Evolutionary conservation across 345 rosid genomes (phyloP), one percentile per base, ranked within the genome.

Genomic region (Populus euphratica): DNA sequence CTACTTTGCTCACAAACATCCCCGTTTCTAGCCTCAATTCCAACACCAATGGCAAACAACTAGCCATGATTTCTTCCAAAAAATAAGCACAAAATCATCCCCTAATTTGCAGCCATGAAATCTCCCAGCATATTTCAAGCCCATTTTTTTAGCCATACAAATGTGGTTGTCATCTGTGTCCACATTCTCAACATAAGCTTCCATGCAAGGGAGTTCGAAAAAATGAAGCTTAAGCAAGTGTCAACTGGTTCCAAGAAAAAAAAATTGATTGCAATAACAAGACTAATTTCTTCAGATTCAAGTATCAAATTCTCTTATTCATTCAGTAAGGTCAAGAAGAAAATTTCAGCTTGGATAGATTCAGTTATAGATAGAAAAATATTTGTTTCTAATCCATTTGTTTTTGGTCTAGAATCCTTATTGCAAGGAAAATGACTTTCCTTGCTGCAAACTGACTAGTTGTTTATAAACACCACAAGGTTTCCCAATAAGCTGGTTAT

Each of bases 381-480:
- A 20, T 11, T 10, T 43, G 47, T 9, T 43, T 43, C 47, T 10
- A 2, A 11, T 43, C 47, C 47, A 43, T 54, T 54, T 43, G 14
- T 69, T 43, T 44, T 13, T 25, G 38, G 73, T n/a, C 43, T 43
- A 52, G 52, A 70, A 21, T 21, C 73, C 73, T 47, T 44, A 25
- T 70, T 43, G 13, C 2, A 12, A 67, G n/a, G 47, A 27, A 25
- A 36, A 56, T 70, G 25, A 70, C 72, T 56, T 78, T 77, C 82
- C 81, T 83, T 88, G 82, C 64, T 90, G 92, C 44, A 92, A 80
- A 78, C 75, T 86, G 27, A 91, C 80, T 72, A 90, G 70, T 38
- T 89, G 90, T 81, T 85, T 94, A 73, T 91, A 94, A 62, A 89
- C 69, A 12, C 98, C 84, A 50, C 23, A 82, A 33, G 83, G 63